phyloP scores from a whole-genome alignment of 306 rosid genomes.

The Ammopiptanthus mongolicus region DNA sequence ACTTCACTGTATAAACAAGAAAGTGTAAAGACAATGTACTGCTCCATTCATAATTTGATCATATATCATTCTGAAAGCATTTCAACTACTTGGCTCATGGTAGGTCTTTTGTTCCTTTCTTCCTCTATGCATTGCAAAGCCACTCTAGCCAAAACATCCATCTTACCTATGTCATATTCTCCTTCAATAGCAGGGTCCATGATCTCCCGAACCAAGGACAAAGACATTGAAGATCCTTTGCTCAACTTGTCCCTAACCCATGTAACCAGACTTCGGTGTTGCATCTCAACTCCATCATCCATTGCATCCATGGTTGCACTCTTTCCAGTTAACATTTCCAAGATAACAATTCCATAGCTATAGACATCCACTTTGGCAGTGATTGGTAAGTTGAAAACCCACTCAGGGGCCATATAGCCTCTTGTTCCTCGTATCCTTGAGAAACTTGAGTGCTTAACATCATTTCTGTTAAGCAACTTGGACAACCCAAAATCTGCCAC shows the following conservation, averaged over 20 bases:
- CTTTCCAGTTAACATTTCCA: conserved; percentile 58
- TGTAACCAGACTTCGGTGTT: background rate
- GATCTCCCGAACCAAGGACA: background rate
- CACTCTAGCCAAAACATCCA: conserved; percentile 29
- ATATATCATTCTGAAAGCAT: conserved; percentile 26
- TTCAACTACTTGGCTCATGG: conserved; percentile 47
- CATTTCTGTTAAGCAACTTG: conserved; percentile 38
- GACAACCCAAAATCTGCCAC: conserved; percentile 63
- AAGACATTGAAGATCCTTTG: background rate
- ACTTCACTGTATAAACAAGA: background rate
- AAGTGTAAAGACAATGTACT: background rate
- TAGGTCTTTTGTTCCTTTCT: conserved; percentile 48
- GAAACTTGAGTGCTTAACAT: conserved; percentile 16
- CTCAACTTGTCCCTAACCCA: background rate
- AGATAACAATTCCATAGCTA: conserved; percentile 54
- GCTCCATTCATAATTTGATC: background rate
- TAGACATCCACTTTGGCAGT: conserved; percentile 70
- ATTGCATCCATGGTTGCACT: conserved; percentile 8
- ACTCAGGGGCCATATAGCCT: conserved; percentile 74
- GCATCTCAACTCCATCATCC: background rate
- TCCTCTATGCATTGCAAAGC: conserved; percentile 52
- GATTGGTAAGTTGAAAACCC: conserved; percentile 49
- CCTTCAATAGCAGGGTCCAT: conserved; percentile 30
- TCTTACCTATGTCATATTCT: conserved; percentile 13
- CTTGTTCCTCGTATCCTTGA: conserved; percentile 57